Conservation (phyloP, 2,329 filamentous ascomycete genomes). For the Colletotrichum tropicicola region DNA sequence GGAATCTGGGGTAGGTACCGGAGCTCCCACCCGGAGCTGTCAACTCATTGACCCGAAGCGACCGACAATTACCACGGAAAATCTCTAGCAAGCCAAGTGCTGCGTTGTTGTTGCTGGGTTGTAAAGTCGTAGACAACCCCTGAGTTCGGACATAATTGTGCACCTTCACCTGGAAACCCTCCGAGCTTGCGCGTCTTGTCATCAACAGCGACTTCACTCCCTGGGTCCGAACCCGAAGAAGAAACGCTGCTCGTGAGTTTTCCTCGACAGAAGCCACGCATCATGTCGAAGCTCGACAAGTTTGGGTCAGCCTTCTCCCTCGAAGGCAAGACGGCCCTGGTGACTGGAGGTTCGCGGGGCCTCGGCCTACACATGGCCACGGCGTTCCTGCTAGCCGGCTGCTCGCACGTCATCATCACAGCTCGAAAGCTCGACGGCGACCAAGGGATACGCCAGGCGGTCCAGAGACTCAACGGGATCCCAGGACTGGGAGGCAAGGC, state of each 20-base stretch:
- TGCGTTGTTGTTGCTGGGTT: background rate
- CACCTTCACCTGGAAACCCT: no score
- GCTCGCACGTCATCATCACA: slow-evolving; percentile 77
- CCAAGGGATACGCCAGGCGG: slow-evolving; percentile 63
- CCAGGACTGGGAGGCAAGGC: slow-evolving; percentile 66
- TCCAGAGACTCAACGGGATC: slow-evolving; percentile 71
- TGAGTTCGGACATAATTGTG: no score
- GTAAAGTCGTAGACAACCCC: no score
- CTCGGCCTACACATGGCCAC: slow-evolving; percentile 70
- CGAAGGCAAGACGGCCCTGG: slow-evolving; percentile 51
- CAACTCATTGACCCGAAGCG: background rate
- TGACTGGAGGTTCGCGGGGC: slow-evolving; percentile 60
- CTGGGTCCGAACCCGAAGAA: no score
- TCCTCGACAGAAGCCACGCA: no score
- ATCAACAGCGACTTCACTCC: no score
- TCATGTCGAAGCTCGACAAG: slow-evolving; percentile 40
- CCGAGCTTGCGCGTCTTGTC: no score
- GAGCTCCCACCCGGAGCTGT: background rate
- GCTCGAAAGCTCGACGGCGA: slow-evolving; percentile 74
- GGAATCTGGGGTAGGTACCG: slow-evolving; percentile 1
- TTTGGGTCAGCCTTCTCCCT: slow-evolving; percentile 42
- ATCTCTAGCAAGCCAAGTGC: background rate
- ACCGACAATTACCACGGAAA: slow-evolving; percentile 5
- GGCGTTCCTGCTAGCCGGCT: slow-evolving; percentile 75
- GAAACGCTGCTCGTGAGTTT: no score